Base-by-base conservation (phyloP, 1,284 basidiomycete genomes). In the Gymnopus androsaceus region DNA sequence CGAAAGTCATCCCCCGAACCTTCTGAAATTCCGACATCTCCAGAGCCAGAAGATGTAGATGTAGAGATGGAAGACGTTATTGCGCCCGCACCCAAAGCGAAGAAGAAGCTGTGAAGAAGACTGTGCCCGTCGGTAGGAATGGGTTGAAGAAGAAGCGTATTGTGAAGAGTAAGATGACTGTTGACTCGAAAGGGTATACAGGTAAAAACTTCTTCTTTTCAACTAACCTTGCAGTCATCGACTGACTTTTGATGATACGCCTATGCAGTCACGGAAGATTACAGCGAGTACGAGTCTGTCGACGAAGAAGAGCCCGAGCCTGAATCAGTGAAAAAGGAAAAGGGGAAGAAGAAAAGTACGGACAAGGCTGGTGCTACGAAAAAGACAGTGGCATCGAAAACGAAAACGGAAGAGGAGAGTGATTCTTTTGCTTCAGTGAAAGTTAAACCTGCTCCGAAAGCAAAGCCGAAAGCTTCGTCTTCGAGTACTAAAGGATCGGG, bases 251-350 rank as follows among this genome's bases (percentile, higher is more conserved):
- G 9, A 11, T 23, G 33, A 21, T n/a, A 4, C 19, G 31, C 12
- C 41, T 54, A 37, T 60, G 2, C 61, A 92, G 90, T 82, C 15
- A 86, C 80, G 30, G 85, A 89, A 65, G 90, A 92, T 65, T 88
- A 89, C 66, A 89, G 88, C 2, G 82, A 82, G 14, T 92, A 89
- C 65, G 89, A 92, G 69, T 90, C 88, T 5, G 85, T 87, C 1
- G 82, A 83, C 21, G 87, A 87, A 62, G 80, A 82, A 30, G 71
- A 76, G 57, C 63, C 71, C 14, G 76, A 74, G 41, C 62, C 67
- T 17, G 64, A 64, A 63, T 14, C 72, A 72, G 58, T 46, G 58
- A 21, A n/a, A n/a, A 75, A 72, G 51, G 58, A 61, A 2, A 73
- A 75, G 55, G 62, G 55, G 6, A 72, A 72, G 59, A 54, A 58